Evolutionary conservation across 139 green algal genomes (phyloP).

Genomic region (Chlorella sp.): DNA sequence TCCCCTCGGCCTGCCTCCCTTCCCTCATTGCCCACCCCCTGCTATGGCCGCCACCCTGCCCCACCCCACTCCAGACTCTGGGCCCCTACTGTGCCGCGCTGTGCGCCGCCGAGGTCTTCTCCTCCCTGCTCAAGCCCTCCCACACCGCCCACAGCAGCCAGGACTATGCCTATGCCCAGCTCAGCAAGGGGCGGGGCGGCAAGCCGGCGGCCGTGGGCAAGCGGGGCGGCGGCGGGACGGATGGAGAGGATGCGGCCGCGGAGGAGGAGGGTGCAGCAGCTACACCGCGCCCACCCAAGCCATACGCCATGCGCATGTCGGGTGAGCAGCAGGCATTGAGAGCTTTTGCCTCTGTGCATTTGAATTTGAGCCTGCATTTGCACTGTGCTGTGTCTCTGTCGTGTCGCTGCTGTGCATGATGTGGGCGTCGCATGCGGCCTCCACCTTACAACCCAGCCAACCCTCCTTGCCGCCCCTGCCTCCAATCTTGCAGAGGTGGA

Average conservation of each 20-base stretch:
- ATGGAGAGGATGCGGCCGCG: background rate
- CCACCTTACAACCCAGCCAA: background rate
- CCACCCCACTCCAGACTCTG: background rate
- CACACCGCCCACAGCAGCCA: background rate
- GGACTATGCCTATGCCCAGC: background rate
- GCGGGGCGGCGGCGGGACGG: background rate
- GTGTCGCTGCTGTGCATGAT: background rate
- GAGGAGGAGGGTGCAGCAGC: background rate
- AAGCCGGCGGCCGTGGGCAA: background rate
- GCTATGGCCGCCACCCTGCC: background rate
- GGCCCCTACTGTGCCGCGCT: constrained; percentile 27
- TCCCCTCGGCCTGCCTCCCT: too few species aligned
- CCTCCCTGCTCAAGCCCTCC: background rate
- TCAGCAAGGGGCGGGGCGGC: background rate
- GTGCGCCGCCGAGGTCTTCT: constrained; percentile 23
- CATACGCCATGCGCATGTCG: background rate
- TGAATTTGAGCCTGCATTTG: too few species aligned
- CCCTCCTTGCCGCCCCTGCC: background rate
- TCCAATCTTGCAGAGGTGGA: background rate
- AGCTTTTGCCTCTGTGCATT: background rate
- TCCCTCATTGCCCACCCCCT: too few species aligned
- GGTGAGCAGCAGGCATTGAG: background rate
- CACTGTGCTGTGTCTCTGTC: too few species aligned
- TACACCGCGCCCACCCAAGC: background rate
- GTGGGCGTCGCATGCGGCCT: too few species aligned